Conservation (phyloP, 2,329 filamentous ascomycete genomes). For the Colletotrichum sp. region DNA sequence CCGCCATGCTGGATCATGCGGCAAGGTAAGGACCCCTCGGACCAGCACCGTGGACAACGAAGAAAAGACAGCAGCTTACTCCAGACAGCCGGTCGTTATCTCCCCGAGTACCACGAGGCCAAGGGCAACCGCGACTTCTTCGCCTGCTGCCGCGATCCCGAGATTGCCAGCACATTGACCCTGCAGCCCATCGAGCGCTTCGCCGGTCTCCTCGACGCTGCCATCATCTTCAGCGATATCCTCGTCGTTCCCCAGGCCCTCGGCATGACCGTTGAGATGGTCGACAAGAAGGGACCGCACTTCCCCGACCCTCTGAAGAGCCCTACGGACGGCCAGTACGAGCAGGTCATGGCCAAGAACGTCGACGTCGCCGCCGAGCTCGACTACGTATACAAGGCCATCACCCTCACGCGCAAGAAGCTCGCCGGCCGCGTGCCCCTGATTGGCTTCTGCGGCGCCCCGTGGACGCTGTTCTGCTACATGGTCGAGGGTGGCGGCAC, state of each 20-base stretch:
- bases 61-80: background rate
- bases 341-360: conserved; percentile 73
- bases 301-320: conserved; percentile 85
- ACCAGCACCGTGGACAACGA: background rate
- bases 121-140: conserved; percentile 95
- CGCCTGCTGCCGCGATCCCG: conserved; percentile 92
- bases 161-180: conserved; percentile 91
- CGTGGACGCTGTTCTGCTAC: conserved; percentile 97
- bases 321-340: conserved; percentile 85
- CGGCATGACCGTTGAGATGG: conserved; percentile 98
- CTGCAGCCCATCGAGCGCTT: conserved; percentile 95
- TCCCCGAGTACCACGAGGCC: conserved; percentile 96
- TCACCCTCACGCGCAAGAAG: conserved; percentile 89
- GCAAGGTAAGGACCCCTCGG: conserved; percentile 70
- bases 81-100: conserved; percentile 83
- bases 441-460: conserved; percentile 95
- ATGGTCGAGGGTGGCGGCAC: conserved; percentile 98
- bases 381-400: conserved; percentile 94
- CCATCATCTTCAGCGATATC: conserved; percentile 99
- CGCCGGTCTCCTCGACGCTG: conserved; percentile 88
- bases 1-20: conserved; percentile 99
- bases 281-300: conserved; percentile 95
- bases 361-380: conserved; percentile 88
- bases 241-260: conserved; percentile 97
- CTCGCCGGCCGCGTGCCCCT: conserved; percentile 86